phyloP scores from a whole-genome alignment of 129 eudicot genomes.

The Dittrichia graveolens region DNA sequence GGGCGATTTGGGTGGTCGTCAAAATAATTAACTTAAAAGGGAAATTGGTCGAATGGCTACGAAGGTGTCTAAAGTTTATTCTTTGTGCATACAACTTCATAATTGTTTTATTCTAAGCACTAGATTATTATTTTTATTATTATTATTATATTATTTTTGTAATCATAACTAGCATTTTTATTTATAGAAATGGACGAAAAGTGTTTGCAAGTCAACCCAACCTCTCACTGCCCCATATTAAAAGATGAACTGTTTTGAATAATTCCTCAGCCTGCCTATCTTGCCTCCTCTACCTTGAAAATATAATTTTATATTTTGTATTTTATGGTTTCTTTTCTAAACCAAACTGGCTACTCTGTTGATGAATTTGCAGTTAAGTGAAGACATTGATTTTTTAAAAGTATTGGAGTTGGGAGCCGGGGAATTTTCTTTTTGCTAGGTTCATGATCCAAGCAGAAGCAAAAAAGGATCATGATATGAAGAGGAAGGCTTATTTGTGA shows the following conservation, averaged over 20 bases:
- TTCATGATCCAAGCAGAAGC: slow-evolving; percentile 30
- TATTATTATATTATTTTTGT: background rate
- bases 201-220: background rate
- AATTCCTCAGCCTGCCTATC: background rate
- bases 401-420: slow-evolving; percentile 41
- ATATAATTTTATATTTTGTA: background rate
- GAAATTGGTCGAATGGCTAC: background rate
- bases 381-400: slow-evolving; percentile 31
- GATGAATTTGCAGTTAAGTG: slow-evolving; percentile 36
- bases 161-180: background rate
- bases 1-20: background rate
- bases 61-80: background rate
- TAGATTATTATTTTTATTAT: background rate
- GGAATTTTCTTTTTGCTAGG: slow-evolving; percentile 39
- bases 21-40: background rate
- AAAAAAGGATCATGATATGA: slow-evolving; percentile 28
- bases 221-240: background rate
- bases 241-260: background rate
- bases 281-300: background rate
- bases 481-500: slow-evolving; percentile 32
- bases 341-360: background rate
- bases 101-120: background rate
- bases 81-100: background rate
- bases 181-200: background rate
- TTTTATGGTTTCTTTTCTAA: background rate